Base-by-base conservation (phyloP, 768 basidiomycete genomes). In the Auriscalpium vulgare region DNA sequence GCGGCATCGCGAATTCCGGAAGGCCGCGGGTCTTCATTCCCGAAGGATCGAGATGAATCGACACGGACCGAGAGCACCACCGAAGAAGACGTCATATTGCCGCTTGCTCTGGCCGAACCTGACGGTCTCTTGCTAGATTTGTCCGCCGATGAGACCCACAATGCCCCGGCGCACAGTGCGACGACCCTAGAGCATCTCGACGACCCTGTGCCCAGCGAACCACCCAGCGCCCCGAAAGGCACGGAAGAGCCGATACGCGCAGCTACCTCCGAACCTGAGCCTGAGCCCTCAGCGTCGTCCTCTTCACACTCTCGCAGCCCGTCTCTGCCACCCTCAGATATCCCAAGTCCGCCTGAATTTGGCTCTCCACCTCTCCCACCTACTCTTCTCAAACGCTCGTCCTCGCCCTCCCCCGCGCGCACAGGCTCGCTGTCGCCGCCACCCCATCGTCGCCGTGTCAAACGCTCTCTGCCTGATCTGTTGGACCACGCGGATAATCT, bases 401-500 rank as follows among this genome's bases (percentile, higher is more conserved):
- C 58, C 37, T 60, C 58, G 38, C 49, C 38, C 17, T 13, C 56
- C 8, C 49, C 53, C 38, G 50, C 56, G 43, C 46, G 37, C 14
- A 47, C 43, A 29, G 56, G 37, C 51, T 56, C 55, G 70, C 59
- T 56, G 63, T 19, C 67, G 67, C 74, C 3, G 65, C 65, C 17
- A 59, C 76, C 37, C 38, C 43, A 21, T 21, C 10, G 43, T 37
- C 50, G 50, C 16, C 6, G 37, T 21, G 10, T 19, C 29, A 38
- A 10, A 9, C 40, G 40, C 43, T 45, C 16, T 72, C 74, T 85
- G 47, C 69, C 79, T 5, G 63, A 73, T 23, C 75, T 89, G 34
- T 76, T 91, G 19, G 66, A 65, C 5, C 74, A 74, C 29, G 76
- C 88, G 1, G 87, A 89, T 62, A 74, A 69, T 8, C 79, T 91